Percentiles rank a stretch among this genome's conserved stretches.
These are phyloP conservation scores for Xylaria sp. DNA, from an alignment of 2,329 filamentous ascomycete species.

Conservation along the genomic window DNA sequence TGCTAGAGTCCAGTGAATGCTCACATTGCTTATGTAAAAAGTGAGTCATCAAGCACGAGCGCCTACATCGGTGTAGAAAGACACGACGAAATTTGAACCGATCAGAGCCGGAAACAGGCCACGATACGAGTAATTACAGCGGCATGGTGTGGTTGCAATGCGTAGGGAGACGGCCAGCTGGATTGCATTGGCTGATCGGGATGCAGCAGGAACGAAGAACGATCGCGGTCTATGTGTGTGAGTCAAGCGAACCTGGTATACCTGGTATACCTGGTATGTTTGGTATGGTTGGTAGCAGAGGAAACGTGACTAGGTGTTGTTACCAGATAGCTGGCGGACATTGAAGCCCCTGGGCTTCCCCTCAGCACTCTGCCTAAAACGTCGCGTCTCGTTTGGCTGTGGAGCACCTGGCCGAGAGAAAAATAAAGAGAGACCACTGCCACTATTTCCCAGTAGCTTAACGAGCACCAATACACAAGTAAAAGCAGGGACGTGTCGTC, in stretches of 20 bases:
- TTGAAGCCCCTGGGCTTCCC: slow-evolving; percentile 16
- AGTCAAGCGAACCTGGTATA: not conserved
- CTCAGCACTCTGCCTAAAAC: slow-evolving; percentile 29
- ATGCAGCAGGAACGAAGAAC: slow-evolving; percentile 24
- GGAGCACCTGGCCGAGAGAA: not conserved
- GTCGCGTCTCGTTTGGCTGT: slow-evolving; percentile 23
- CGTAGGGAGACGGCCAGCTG: slow-evolving; percentile 24
- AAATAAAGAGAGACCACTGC: slow-evolving; percentile 12
- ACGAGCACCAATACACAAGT: slow-evolving; percentile 11
- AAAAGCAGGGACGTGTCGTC: slow-evolving; percentile 7
- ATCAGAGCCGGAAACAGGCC: slow-evolving; percentile 26
- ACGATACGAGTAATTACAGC: slow-evolving; percentile 30
- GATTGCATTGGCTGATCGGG: slow-evolving; percentile 24
- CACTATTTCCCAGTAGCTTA: slow-evolving; percentile 22
- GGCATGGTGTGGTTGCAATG: slow-evolving; percentile 35
- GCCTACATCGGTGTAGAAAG: slow-evolving; percentile 18
- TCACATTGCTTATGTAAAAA: slow-evolving; percentile 19
- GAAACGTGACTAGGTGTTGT: slow-evolving; percentile 10
- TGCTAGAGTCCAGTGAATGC: slow-evolving; percentile 1
- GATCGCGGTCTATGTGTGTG: slow-evolving; percentile 11
- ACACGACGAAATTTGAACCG: slow-evolving; percentile 3
- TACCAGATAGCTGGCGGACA: slow-evolving; percentile 21
- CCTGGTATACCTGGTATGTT: not conserved
- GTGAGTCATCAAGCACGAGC: slow-evolving; percentile 3
- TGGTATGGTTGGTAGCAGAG: not conserved